Evolutionary conservation across 768 basidiomycete species (phyloP).

Genomic region (Lactifluus rugatus): DNA sequence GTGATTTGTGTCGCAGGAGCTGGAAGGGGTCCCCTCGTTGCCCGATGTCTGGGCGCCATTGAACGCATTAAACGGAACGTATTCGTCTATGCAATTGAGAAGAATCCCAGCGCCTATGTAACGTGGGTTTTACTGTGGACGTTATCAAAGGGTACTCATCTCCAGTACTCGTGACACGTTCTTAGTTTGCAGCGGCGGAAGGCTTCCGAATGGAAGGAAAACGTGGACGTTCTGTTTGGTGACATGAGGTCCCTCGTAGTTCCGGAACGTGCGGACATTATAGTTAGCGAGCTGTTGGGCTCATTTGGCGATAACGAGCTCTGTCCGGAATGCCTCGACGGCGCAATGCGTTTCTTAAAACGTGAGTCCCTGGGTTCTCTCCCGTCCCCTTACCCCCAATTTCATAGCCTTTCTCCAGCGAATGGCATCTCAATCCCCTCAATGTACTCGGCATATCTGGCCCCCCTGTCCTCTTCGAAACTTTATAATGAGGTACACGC

Average conservation of each 20-base stretch:
- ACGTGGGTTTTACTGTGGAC: constrained; percentile 51
- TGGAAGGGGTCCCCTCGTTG: constrained; percentile 87
- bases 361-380: constrained; percentile 25
- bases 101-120: constrained; percentile 92
- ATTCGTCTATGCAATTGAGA: constrained; percentile 82
- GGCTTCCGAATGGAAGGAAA: constrained; percentile 70
- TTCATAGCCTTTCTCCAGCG: constrained; percentile 36
- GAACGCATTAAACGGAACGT: constrained; percentile 54
- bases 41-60: constrained; percentile 71
- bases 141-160: constrained; percentile 14
- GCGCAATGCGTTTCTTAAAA: constrained; percentile 88
- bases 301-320: constrained; percentile 99
- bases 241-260: constrained; percentile 84
- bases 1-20: constrained; percentile 90
- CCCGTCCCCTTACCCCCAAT: not conserved
- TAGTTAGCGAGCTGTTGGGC: constrained; percentile 92
- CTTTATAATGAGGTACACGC: constrained; percentile 75
- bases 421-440: constrained; percentile 93
- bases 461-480: constrained; percentile 90
- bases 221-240: constrained; percentile 78
- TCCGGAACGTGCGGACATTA: constrained; percentile 83
- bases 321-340: constrained; percentile 96
- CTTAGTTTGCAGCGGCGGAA: constrained; percentile 76
- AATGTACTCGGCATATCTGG: constrained; percentile 90
- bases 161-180: not conserved